These are phyloP conservation scores for Ambrosia artemisiifolia DNA, from an alignment of 129 eudicot genomes.

Conservation along the genomic window DNA sequence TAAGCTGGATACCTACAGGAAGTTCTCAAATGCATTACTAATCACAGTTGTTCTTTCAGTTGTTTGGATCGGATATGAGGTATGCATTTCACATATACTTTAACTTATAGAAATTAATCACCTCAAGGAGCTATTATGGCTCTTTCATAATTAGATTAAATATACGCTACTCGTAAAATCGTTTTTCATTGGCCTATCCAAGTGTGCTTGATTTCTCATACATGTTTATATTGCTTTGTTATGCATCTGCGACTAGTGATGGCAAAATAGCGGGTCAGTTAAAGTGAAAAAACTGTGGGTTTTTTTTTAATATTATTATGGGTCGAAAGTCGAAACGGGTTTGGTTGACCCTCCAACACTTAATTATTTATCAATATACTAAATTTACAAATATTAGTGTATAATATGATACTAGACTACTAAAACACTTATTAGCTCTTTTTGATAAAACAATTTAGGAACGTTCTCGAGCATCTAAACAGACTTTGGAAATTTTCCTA, in stretches of 20 bases:
- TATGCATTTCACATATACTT: conserved; percentile 31
- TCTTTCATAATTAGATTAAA: conserved; percentile 2
- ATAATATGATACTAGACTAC: background rate
- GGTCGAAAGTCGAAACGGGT: background rate
- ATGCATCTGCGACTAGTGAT: background rate
- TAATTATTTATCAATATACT: background rate
- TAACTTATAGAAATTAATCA: background rate
- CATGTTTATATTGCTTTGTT: conserved; percentile 10
- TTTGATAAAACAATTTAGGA: background rate
- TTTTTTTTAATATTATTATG: background rate
- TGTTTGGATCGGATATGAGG: conserved; percentile 94
- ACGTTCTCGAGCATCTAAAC: background rate
- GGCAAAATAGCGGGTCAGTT: background rate
- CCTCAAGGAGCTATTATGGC: conserved; percentile 5
- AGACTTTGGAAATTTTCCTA: background rate
- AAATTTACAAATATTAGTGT: background rate
- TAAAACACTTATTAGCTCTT: background rate
- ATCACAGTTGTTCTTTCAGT: conserved; percentile 81
- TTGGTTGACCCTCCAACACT: background rate
- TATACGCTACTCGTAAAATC: background rate
- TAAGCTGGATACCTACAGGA: conserved; percentile 91
- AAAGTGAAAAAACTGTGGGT: background rate
- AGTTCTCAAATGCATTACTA: conserved; percentile 91
- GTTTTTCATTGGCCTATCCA: background rate
- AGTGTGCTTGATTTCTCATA: background rate